Evolutionary conservation across 768 basidiomycete species (phyloP), one percentile per base, ranked within the genome.

Genomic region (Rhizopogon salebrosus): DNA sequence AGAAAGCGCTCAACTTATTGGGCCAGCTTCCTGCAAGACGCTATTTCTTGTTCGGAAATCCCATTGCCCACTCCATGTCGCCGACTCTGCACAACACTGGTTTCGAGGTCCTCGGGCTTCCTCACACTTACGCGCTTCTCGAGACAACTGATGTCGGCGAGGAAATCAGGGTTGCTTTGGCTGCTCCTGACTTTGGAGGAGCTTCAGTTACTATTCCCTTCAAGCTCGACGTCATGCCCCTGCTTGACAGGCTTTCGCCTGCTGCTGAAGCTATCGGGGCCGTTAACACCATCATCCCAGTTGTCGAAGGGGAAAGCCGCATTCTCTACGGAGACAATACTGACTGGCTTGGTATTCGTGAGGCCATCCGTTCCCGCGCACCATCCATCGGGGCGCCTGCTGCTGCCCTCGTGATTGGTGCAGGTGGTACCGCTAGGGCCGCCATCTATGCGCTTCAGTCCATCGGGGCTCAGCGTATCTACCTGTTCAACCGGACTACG

Each of bases 131-230:
- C 66, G 76, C 74, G 24, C 72, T 89, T n/a, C 72, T 91, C 31
- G 92, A 98, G 71, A 88, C 89, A 0, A 64, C 73, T 5, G 66
- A 75, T 6, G 79, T 95, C 5, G 80, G 82, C 37, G 79, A 85
- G 13, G 77, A 80, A 57, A 75, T 95, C 61, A 80, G 80, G 64
- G 69, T 76, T 3, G 76, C 83, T 3, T 75, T 98, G 18, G 68
- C 74, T 1, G 72, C 79, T 3, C 77, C 82, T 1, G 81, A 84
- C 41, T 98, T 98, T 65, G 95, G 97, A 7, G 97, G 97, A 0
- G 97, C 94, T 14, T 92, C 90, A 4, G 93, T 98, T 24, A 99
- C 97, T 18, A 98, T 98, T 57, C 97, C 97, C 2, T 85, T 87
- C 76, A 99, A 99, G 70, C 74, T 95, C 36, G 89, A 92, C 55